Evolutionary conservation across 768 basidiomycete genomes (phyloP), one percentile per base, ranked within the genome.

Genomic region (Termitomyces sp.): DNA sequence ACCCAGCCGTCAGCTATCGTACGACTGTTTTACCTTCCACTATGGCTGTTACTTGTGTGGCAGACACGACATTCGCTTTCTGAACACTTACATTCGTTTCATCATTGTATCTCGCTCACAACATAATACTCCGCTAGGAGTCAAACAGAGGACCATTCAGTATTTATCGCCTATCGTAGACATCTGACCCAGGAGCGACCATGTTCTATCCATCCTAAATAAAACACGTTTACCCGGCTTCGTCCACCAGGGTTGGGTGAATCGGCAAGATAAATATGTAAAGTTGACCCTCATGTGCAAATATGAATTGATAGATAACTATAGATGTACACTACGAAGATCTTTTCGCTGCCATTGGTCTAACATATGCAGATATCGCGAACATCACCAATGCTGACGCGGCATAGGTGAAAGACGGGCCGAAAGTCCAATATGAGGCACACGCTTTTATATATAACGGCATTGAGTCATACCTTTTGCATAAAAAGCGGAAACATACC

Each of bases 371-470:
- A 3, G 83, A 80, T 53, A 94, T 72, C 22, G 72, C 71, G 16
- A 81, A 67, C 88, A 91, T 93, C 0, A 85, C 82, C 24, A 80
- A 60, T 0, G 85, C 87, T 43, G 86, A 80, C 13, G 79, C 69
- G 1, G 76, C 75, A 58, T 94, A 94, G n/a, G 91, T 94, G 47
- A 77, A 59, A 8, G 88, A 82, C 44, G 92, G 92, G 4, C 91
- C 91, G 64, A 92, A 86, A 4, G 90, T 90, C 92, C 92, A 94
- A 68, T 94, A 94, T 13, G 84, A 86, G 30, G 83, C 91, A 69
- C 92, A 94, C 6, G 92, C 92, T 94, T 54, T 53, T 40, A 61
- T 40, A 47, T 40, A 61, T 40, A 45, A 20, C 45, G 57, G 20
- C 46, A 35, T 63, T 56, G 10, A 71, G 57, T 68, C 61, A 64